Evolutionary conservation across 1,284 basidiomycete genomes (phyloP), one percentile per base, ranked within the genome.

Genomic region (Ustilago nuda): DNA sequence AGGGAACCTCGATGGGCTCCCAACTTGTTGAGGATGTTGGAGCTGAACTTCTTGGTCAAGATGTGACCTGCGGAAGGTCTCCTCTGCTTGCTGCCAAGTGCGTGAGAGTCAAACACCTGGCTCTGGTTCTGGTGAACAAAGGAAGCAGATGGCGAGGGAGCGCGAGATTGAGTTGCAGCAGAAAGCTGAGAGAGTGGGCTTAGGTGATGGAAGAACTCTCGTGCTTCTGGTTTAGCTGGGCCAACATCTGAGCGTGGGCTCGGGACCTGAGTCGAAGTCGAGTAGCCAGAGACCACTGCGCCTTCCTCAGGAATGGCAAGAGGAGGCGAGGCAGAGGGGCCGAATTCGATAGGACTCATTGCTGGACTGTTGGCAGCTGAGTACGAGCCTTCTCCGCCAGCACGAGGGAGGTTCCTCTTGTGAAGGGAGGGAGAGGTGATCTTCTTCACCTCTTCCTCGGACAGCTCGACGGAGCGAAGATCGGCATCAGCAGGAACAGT

Each of bases 401-500:
- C 27, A 5, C 6, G 27, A 43, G 27, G 37, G 11, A 12, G 23
- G 8, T 27, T 46, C 17, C 12, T n/a, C 13, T 13, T 45, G 50
- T 30, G 53, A 8, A 56, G 41, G 4, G 3, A 30, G 3, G 50
- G 41, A 19, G 63, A 30, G 8, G 48, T 55, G 35, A 75, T 46
- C 60, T 58, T 43, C 43, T 61, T 65, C 12, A 68, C 73, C 48
- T 76, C 58, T 13, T 57, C 65, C 45, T 62, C 61, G 2, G 68
- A 58, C 15, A 80, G 37, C 61, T 80, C 78, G 33, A 72, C 61
- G 15, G 72, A 66, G 30, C 55, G 56, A 27, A 80, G 64, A 30
- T 80, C 78, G 5, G 46, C 60, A 41, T 80, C 76, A 2, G 37
- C 70, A 36, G 78, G 78, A 19, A 80, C 64, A 9, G 72, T 68